phyloP scores from a whole-genome alignment of 441 rosid species.

The Raphanus hybrid region DNA sequence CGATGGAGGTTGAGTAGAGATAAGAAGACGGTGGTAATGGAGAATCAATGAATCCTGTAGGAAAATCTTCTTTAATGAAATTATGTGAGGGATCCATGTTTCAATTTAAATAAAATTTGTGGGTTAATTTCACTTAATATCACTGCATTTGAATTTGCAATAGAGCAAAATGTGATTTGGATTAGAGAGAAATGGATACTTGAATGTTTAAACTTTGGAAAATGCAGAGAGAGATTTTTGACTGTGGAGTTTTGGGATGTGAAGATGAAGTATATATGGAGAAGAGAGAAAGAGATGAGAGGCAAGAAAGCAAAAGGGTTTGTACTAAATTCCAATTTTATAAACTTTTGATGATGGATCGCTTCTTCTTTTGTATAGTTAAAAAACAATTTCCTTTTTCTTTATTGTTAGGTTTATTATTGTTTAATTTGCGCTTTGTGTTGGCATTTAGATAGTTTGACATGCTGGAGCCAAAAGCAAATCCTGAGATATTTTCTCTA shows the following conservation, averaged over 20 bases:
- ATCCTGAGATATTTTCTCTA: conserved; percentile 38
- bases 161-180: conserved; percentile 13
- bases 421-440: conserved; percentile 24
- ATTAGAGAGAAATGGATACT: not conserved
- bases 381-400: not conserved
- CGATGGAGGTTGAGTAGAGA: conserved; percentile 35
- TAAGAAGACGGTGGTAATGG: conserved; percentile 38
- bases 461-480: conserved; percentile 31
- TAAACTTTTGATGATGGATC: conserved; percentile 38
- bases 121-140: conserved; percentile 14
- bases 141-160: not conserved
- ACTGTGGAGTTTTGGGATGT: conserved; percentile 27
- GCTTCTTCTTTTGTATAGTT: conserved; percentile 32
- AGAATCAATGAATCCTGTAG: conserved; percentile 32
- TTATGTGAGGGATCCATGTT: conserved; percentile 39
- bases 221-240: conserved; percentile 8
- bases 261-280: conserved; percentile 43
- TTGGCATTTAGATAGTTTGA: conserved; percentile 40
- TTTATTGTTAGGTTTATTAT: not conserved
- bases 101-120: conserved; percentile 1
- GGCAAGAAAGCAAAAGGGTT: conserved; percentile 8
- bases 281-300: conserved; percentile 22
- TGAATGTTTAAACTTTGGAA: conserved; percentile 10
- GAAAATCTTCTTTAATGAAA: conserved; percentile 43
- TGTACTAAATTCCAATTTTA: conserved; percentile 27